Evolutionary conservation across 108 stramenopile genomes (phyloP), one percentile per base, ranked within the genome.

Genomic region (Cyclotella choctawhatcheeana): DNA sequence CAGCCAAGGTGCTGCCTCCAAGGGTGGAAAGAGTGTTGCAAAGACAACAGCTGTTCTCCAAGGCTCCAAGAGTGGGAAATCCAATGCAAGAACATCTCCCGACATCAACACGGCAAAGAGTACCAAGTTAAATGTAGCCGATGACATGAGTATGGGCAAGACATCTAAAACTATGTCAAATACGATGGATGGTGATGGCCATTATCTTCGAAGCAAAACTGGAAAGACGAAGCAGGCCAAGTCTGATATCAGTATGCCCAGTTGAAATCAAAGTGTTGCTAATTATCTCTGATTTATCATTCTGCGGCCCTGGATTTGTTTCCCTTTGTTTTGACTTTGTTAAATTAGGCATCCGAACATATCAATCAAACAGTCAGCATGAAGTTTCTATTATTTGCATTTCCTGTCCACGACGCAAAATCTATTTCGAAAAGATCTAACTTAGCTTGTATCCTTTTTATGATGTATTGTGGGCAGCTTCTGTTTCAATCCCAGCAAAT

Each of bases 231-330:
- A 48, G n/a, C 16, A 48, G 8, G 8, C 47, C 12, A 48, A 48
- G 17, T 48, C 47, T 48, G 12, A 48, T n/a, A 48, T 48, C 17
- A 48, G n/a, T n/a, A 4, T n/a, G 47, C 4, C 8, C 17, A 48
- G 18, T n/a, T 48, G 47, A 48, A 48, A 48, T n/a, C 47, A 48
- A 40, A 48, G 16, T n/a, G n/a, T n/a, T n/a, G n/a, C n/a, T n/a
- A n/a, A n/a, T n/a, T n/a, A n/a, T n/a, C 37, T 40, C 37, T 40
- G 37, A 40, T 40, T 40, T 40, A 12, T 40, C 37, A 6, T 40
- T 40, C 37, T 40, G 8, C 12, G 37, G 12, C 6, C 12, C 37
- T 40, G 37, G 12, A 40, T 6, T 12, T n/a, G n/a, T n/a, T n/a
- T n/a, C n/a, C n/a, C n/a, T n/a, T n/a, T n/a, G n/a, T n/a, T n/a